Evolutionary conservation across 1,284 basidiomycete species (phyloP), one percentile per base, ranked within the genome.

Genomic region (Fomitopsis palustris): DNA sequence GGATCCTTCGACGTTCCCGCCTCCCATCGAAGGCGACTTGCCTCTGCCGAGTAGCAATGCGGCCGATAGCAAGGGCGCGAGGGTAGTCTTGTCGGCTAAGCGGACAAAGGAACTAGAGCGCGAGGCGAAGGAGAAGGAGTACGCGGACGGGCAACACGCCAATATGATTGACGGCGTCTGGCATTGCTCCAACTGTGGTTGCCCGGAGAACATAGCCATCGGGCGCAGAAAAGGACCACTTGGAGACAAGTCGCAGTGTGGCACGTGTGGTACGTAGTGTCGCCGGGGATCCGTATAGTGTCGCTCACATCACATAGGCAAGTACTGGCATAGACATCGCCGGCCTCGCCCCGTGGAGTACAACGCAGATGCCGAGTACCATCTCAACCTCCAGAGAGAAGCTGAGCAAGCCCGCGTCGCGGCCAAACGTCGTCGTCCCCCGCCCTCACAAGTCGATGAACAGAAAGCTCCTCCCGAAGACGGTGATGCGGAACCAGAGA

Each of bases 111-210:
- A 92, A 70, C 77, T 84, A 19, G 90, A 92, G 74, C 75, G 87
- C 42, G 88, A 90, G 66, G 90, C 89, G 21, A 92, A 91, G 71
- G 90, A 91, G 71, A 86, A 80, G 67, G 90, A 92, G 71, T 91
- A 85, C 67, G 86, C 84, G 33, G 90, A 92, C 66, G 88, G 89
- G 8, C 89, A 92, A 68, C 92, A 92, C 67, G 80, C 87, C 43
- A 92, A 93, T 69, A 80, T 85, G 67, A 90, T 95, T 68, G 78
- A 94, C 66, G 93, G 92, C 0, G 80, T 89, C 3, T 96, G 94
- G 94, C 92, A 94, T 75, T 96, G 94, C 72, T 93, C 90, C 45
- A 95, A 95, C 69, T 95, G 89, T 64, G 94, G 94, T 19, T 91
- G 91, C 69, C 93, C 95, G 0, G 94, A 93, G 69, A 84, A 77